Evolutionary conservation across 805 yeast genomes (phyloP), one percentile per base, ranked within the genome.

Genomic region (Spathaspora boniae): DNA sequence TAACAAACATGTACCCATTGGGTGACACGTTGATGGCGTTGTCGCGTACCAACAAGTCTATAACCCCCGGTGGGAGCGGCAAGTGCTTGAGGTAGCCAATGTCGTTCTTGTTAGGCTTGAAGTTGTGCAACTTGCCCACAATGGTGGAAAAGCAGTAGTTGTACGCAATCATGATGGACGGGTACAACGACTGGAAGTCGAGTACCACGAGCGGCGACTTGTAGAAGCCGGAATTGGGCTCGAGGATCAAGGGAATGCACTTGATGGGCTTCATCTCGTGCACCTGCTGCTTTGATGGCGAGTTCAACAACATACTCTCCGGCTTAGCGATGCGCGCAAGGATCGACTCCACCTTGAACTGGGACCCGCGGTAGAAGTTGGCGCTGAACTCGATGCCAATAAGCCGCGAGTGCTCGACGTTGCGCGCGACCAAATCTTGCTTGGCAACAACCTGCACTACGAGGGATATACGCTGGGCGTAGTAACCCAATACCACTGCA

Each of bases 151-250:
- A 86, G 51, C 95, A 91, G 45, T 86, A 81, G 54, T 93, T 93
- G 56, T 84, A 86, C 0, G 96, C 98, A 52, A 87, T 86, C 54
- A 91, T 75, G 9, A 93, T 70, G 0, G 98, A 89, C 0, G 98
- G 98, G 53, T 93, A 93, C 32, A 93, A 68, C 0, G 97, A 87
- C 49, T 91, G 96, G 51, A 93, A 93, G 55, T 93, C 98, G 15
- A 93, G 60, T 0, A 93, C 98, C 12, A 89, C 75, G 19, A 93
- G 65, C 0, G 98, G 98, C 38, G 91, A 82, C 37, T 86, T 87
- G 55, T 88, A 93, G 45, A 81, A 85, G 14, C 77, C 79, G 4
- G 95, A 78, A 16, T 76, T 74, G 0, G 98, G 98, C 51, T 93
- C 98, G 89, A 93, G 79, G 2, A 93, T 86, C 34, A 93, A 65